Evolutionary conservation across 495 filamentous ascomycete species (phyloP).

Genomic region (Talaromyces trachyspermus): DNA sequence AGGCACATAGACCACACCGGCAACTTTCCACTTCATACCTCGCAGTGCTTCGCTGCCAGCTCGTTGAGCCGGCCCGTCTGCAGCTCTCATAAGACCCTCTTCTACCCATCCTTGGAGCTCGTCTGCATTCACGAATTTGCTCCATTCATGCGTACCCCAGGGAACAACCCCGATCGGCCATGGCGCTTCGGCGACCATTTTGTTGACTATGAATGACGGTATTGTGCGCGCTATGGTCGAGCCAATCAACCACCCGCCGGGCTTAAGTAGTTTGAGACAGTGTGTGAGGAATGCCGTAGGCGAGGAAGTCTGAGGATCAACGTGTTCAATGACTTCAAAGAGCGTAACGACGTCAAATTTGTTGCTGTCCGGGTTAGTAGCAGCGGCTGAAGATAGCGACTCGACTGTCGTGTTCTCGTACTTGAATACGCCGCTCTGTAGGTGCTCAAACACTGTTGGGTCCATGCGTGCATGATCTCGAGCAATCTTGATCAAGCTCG

Average conservation of each 20-base stretch:
- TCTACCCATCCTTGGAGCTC: constrained; percentile 62
- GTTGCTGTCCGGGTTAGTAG: background rate
- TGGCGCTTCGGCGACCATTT: constrained; percentile 76
- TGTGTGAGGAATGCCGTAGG: constrained; percentile 62
- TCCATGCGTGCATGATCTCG: constrained; percentile 65
- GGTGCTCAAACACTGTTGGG: constrained; percentile 40
- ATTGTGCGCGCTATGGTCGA: constrained; percentile 86
- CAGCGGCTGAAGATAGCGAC: constrained; percentile 40
- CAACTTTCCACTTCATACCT: constrained; percentile 54
- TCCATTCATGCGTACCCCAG: constrained; percentile 89
- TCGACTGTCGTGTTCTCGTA: constrained; percentile 73
- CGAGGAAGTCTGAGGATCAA: constrained; percentile 43
- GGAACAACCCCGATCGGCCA: constrained; percentile 81
- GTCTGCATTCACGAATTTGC: constrained; percentile 82
- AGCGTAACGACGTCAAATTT: constrained; percentile 68
- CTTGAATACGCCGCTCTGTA: constrained; percentile 46
- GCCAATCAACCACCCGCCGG: constrained; percentile 86
- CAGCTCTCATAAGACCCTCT: constrained; percentile 33
- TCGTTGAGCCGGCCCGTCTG: constrained; percentile 31
- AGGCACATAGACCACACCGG: constrained; percentile 77
- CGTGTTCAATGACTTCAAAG: constrained; percentile 94
- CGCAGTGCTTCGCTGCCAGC: constrained; percentile 46
- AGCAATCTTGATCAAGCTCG: constrained; percentile 72
- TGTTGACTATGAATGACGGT: constrained; percentile 83
- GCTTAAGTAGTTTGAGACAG: constrained; percentile 66